Evolutionary conservation across 495 filamentous ascomycete species (phyloP), one percentile per base, ranked within the genome.

Genomic region (Gamarada debralockiae): DNA sequence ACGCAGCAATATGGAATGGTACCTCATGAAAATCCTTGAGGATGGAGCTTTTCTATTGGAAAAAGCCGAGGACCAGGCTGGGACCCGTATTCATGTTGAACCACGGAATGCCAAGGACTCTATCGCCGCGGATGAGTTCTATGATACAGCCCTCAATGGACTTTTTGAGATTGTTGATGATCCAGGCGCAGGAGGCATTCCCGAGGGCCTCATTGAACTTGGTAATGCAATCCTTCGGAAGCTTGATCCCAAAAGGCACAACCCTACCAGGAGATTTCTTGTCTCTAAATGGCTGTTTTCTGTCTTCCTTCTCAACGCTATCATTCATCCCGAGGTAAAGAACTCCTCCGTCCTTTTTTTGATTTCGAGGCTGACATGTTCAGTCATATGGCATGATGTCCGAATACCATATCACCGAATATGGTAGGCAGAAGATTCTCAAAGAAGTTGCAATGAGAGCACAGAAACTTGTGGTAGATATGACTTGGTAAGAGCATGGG

Each of bases 241-340:
- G 63, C 70, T 97, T 52, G 81, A 89, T 56, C 79, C 77, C 46
- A 85, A 86, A 54, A 81, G 74, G 50, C 83, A 86, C 56, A 80
- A 83, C 52, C 80, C 78, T 51, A 89, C 89, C 34, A 76, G 85
- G 53, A 81, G 80, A 59, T 92, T 90, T 71, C 76, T 97, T 52
- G 83, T 95, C 56, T 81, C 84, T 44, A 90, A 91, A 63, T 98
- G 92, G 86, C 85, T 95, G 58, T 96, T 97, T 64, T 85, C 88
- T 25, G 85, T 84, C 38, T 96, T 89, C 70, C 74, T 98, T 27
- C 79, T 86, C 36, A 86, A 87, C 57, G 87, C 89, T 41, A 78
- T 98, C 57, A 87, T 89, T 42, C 87, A 92, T 62, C 93, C 93
- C 2, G 93, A 98, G 81, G 87, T 83, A 80, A 61, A 76, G 64